These are phyloP conservation scores for Uronychia setigera DNA, from an alignment of 73 alveolate species.

Conservation along the genomic window DNA sequence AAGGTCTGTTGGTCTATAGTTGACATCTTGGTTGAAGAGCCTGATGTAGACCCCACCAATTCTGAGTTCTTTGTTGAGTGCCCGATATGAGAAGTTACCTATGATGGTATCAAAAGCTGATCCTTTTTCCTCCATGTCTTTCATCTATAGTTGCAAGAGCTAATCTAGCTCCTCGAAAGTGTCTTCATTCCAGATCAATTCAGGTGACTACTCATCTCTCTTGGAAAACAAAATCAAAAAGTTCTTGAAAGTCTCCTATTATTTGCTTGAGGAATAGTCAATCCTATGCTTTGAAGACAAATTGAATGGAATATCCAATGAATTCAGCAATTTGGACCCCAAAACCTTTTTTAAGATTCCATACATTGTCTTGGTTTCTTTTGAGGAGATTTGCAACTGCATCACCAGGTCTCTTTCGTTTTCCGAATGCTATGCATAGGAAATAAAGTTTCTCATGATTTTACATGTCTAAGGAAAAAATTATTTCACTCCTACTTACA, in stretches of 20 bases:
- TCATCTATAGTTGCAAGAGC: background rate
- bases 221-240: background rate
- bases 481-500: background rate
- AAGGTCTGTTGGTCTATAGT: background rate
- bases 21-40: constrained; percentile 3
- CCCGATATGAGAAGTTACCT: background rate
- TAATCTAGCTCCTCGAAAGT: constrained; percentile 3
- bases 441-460: background rate
- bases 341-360: background rate
- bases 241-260: background rate
- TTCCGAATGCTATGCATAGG: background rate
- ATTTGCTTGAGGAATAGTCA: background rate
- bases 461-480: background rate
- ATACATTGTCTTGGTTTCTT: background rate
- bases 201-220: constrained; percentile 1
- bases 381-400: background rate
- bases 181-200: constrained; percentile 10
- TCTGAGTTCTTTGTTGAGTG: background rate
- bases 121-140: background rate
- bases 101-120: background rate
- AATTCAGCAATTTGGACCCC: background rate
- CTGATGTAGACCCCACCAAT: constrained; percentile 15
- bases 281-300: background rate
- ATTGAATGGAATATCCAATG: background rate
- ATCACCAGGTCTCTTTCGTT: background rate